Evolutionary conservation across 768 basidiomycete genomes (phyloP).

Genomic region (Coprinopsis strossmayeri): DNA sequence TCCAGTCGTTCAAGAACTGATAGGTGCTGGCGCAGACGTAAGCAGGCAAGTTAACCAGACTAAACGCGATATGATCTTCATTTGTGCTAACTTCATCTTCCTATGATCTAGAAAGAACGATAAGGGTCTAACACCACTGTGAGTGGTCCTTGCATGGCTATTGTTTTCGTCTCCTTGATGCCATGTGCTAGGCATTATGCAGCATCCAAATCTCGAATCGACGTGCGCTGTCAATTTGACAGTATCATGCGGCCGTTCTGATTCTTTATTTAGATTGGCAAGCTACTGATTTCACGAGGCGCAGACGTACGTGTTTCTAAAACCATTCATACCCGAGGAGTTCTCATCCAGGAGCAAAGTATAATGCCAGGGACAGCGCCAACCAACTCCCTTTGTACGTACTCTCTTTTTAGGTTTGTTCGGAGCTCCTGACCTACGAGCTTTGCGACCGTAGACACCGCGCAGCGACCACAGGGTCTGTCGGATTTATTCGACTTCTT

Average conservation of each 20-base stretch:
- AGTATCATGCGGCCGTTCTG: slow-evolving; percentile 20
- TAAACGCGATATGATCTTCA: slow-evolving; percentile 1
- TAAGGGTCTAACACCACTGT: slow-evolving; percentile 83
- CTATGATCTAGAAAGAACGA: slow-evolving; percentile 49
- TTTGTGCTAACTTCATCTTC: slow-evolving; percentile 20
- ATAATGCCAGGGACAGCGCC: slow-evolving; percentile 91
- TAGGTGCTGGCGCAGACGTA: slow-evolving; percentile 80
- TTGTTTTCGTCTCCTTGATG: slow-evolving; percentile 14
- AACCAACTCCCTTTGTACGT: slow-evolving; percentile 86
- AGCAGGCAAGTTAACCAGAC: slow-evolving; percentile 30
- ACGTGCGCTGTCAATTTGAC: slow-evolving; percentile 42
- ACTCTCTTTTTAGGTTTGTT: slow-evolving; percentile 15
- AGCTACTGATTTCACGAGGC: slow-evolving; percentile 75
- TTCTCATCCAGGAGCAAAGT: slow-evolving; percentile 45
- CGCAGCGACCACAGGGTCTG: slow-evolving; percentile 92
- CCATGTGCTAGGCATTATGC: slow-evolving; percentile 71
- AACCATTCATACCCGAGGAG: slow-evolving; percentile 23
- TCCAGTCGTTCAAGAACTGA: slow-evolving; percentile 64
- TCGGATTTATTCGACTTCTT: slow-evolving; percentile 83
- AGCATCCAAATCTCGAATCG: slow-evolving; percentile 84
- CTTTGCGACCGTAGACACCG: slow-evolving; percentile 62
- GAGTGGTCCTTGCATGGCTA: slow-evolving; percentile 24
- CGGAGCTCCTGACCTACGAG: slow-evolving; percentile 13
- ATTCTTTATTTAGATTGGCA: slow-evolving; percentile 66
- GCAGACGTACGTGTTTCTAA: slow-evolving; percentile 71